A percentile compares a stretch with the other conserved stretches of the same genome.
These are phyloP conservation scores for Artemisia argyi DNA, from an alignment of 129 eudicot genomes.

Conservation along the genomic window DNA sequence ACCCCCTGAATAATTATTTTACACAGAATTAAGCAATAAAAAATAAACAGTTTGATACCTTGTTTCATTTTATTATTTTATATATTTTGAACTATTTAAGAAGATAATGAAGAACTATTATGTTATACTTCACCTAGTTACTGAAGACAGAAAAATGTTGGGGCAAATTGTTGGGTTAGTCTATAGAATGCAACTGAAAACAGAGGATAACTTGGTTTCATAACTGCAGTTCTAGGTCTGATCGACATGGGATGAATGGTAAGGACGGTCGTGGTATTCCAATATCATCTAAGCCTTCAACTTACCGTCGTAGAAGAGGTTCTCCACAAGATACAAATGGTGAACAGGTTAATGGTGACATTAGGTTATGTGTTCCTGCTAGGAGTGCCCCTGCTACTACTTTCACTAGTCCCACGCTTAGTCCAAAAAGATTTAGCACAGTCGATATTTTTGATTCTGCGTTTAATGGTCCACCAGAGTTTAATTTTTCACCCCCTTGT, in stretches of 20 bases:
- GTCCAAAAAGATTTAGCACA: conserved; percentile 67
- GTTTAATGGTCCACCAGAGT: conserved; percentile 26
- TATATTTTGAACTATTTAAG: no score
- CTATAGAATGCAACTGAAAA: no score
- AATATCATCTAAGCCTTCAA: conserved; percentile 43
- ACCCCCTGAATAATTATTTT: no score
- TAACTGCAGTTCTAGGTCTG: conserved; percentile 33
- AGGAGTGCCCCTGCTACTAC: conserved; percentile 79
- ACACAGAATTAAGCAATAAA: no score
- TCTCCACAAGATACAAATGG: conserved; percentile 35
- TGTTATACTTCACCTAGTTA: no score
- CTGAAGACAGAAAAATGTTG: no score
- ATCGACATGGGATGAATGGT: conserved; percentile 31
- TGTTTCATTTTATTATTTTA: no score
- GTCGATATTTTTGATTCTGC: conserved; percentile 45
- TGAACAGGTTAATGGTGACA: conserved; percentile 28
- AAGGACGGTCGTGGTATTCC: conserved; percentile 19
- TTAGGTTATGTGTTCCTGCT: conserved; percentile 56
- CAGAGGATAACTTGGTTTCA: background rate
- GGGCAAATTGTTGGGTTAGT: no score
- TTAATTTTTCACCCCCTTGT: conserved; percentile 31
- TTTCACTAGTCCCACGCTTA: conserved; percentile 67
- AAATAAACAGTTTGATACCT: no score
- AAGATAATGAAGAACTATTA: no score
- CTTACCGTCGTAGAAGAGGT: conserved; percentile 56